A percentile compares a stretch with the other conserved stretches of the same genome.
Evolutionary conservation across 2,329 filamentous ascomycete genomes (phyloP).

Genomic region (Metarhizium humberi): DNA sequence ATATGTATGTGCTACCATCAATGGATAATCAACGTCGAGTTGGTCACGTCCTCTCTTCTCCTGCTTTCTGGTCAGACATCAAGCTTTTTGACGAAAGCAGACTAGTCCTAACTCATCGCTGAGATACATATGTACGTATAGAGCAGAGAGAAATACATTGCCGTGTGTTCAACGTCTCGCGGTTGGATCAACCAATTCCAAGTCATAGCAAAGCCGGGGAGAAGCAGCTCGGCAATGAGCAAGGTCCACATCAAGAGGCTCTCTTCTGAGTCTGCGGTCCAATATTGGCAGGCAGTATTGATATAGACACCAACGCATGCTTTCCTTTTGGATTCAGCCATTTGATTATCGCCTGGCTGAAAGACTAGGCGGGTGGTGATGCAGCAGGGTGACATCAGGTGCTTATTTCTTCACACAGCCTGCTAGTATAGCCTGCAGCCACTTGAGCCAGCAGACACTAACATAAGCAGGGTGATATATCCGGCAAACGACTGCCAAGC

Average conservation of each 20-base stretch:
- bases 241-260: background rate
- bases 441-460: background rate
- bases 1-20: too few species aligned
- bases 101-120: background rate
- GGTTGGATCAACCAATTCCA: background rate
- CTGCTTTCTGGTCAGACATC: background rate
- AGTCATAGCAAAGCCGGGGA: too few species aligned
- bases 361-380: background rate
- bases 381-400: background rate
- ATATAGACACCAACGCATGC: background rate
- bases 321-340: background rate
- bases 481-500: background rate
- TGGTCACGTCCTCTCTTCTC: slow-evolving; percentile 2
- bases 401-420: background rate
- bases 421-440: background rate
- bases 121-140: background rate
- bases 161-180: background rate
- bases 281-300: background rate
- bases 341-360: background rate
- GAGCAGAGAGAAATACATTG: background rate
- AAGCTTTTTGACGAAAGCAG: background rate
- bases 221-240: background rate
- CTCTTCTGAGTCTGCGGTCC: background rate
- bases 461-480: background rate
- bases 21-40: background rate